These are phyloP conservation scores for Pythium phragmiticola DNA, from an alignment of 352 stramenopile genomes.

Conservation along the genomic window DNA sequence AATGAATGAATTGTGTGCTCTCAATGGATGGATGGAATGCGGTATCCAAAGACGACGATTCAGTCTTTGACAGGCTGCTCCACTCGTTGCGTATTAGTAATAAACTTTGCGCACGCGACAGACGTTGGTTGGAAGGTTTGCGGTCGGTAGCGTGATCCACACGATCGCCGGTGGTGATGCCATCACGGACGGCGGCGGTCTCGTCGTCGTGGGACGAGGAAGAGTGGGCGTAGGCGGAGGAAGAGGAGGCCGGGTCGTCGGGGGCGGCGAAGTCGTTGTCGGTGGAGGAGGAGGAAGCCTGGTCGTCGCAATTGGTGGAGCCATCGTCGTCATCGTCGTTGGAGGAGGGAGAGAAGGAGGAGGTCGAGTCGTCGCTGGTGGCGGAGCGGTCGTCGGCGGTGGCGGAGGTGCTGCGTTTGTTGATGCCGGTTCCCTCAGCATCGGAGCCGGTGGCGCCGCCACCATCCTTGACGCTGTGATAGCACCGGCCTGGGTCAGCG, in stretches of 20 bases:
- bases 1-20: not conserved
- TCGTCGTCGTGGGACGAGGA: slow-evolving; percentile 5
- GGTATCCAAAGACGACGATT: too few species aligned
- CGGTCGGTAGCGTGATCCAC: slow-evolving; percentile 11
- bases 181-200: slow-evolving; percentile 3
- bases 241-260: not conserved
- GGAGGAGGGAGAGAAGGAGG: too few species aligned
- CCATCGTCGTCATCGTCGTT: too few species aligned
- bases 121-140: slow-evolving; percentile 1
- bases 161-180: slow-evolving; percentile 14
- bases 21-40: not conserved
- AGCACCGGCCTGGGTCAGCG: slow-evolving; percentile 6
- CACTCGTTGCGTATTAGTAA: not conserved
- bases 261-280: slow-evolving; percentile 8
- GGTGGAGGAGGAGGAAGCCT: slow-evolving; percentile 9
- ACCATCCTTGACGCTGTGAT: slow-evolving; percentile 3
- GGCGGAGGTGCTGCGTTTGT: slow-evolving; percentile 15
- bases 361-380: too few species aligned
- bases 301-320: too few species aligned
- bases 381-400: not conserved
- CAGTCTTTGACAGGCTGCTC: too few species aligned
- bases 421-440: not conserved
- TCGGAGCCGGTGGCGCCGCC: not conserved
- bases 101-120: slow-evolving; percentile 28
- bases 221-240: slow-evolving; percentile 2